Percentiles rank a stretch among this genome's conserved stretches.
phyloP scores from a whole-genome alignment of 441 rosid genomes.

The Eutrema salsugineum region DNA sequence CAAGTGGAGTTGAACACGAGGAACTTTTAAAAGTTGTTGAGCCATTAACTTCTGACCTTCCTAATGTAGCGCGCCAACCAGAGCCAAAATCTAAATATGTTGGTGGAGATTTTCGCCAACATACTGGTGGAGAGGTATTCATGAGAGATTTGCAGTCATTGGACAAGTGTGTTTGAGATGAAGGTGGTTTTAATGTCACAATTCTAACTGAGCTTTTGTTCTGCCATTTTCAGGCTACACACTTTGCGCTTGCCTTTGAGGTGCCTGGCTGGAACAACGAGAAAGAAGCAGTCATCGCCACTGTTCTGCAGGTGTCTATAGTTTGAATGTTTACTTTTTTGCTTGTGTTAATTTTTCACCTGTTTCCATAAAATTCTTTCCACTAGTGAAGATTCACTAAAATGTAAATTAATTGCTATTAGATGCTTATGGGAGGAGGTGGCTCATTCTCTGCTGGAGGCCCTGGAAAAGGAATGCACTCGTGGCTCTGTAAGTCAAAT shows the following conservation, averaged over 20 bases:
- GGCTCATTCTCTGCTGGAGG: slow-evolving; percentile 98
- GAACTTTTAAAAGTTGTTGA: slow-evolving; percentile 73
- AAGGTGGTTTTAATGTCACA: not conserved
- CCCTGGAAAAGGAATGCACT: slow-evolving; percentile 98
- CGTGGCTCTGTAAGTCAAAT: slow-evolving; percentile 77
- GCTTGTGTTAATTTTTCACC: not conserved
- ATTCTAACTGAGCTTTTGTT: not conserved
- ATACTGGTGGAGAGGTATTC: slow-evolving; percentile 71
- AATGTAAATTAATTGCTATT: slow-evolving; percentile 14
- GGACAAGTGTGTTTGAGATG: slow-evolving; percentile 8
- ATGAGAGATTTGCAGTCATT: slow-evolving; percentile 2
- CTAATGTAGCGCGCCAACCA: slow-evolving; percentile 36
- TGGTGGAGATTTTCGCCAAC: slow-evolving; percentile 90
- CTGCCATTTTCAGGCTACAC: slow-evolving; percentile 49
- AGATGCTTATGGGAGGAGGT: slow-evolving; percentile 98
- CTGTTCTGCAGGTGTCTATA: slow-evolving; percentile 81
- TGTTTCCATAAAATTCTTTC: not conserved
- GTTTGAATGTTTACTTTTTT: not conserved
- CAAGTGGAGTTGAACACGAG: slow-evolving; percentile 76
- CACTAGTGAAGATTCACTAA: not conserved
- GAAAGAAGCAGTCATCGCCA: slow-evolving; percentile 69
- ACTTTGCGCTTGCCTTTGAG: slow-evolving; percentile 92
- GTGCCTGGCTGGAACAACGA: slow-evolving; percentile 89
- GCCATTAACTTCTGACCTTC: slow-evolving; percentile 79
- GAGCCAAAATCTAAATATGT: slow-evolving; percentile 73